Conservation (phyloP, 2,329 filamentous ascomycete species). For the Nemania abortiva region DNA sequence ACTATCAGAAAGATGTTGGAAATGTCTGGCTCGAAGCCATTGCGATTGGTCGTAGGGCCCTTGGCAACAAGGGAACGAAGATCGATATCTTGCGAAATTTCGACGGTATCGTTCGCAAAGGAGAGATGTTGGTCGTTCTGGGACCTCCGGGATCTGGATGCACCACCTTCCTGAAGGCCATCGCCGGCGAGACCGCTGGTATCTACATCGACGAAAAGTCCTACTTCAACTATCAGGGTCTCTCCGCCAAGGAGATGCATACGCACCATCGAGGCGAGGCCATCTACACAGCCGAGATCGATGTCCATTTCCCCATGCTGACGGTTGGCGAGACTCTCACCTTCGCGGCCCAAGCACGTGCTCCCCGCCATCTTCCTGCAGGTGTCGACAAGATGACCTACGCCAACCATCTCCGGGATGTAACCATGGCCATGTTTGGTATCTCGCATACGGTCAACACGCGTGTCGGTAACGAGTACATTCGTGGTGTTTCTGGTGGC, state of each 20-base stretch:
- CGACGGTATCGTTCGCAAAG: constrained; percentile 75
- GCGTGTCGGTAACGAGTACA: constrained; percentile 78
- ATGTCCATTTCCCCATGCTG: constrained; percentile 83
- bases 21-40: constrained; percentile 69
- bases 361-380: constrained; percentile 70
- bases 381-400: constrained; percentile 68
- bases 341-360: constrained; percentile 79
- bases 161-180: constrained; percentile 86
- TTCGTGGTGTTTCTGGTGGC: constrained; percentile 80
- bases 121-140: constrained; percentile 81
- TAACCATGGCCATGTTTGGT: constrained; percentile 81
- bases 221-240: constrained; percentile 85
- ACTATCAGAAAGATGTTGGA: constrained; percentile 76
- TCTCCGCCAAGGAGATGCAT: constrained; percentile 80
- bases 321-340: constrained; percentile 83
- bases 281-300: constrained; percentile 87
- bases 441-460: constrained; percentile 80
- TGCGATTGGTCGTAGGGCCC: constrained; percentile 59
- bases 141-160: constrained; percentile 81
- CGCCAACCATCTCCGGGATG: constrained; percentile 74
- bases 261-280: constrained; percentile 83
- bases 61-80: constrained; percentile 66
- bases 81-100: constrained; percentile 77
- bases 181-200: constrained; percentile 85
- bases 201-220: constrained; percentile 77